Base-by-base conservation (phyloP, 768 basidiomycete species). In the Harrya chromipes region DNA sequence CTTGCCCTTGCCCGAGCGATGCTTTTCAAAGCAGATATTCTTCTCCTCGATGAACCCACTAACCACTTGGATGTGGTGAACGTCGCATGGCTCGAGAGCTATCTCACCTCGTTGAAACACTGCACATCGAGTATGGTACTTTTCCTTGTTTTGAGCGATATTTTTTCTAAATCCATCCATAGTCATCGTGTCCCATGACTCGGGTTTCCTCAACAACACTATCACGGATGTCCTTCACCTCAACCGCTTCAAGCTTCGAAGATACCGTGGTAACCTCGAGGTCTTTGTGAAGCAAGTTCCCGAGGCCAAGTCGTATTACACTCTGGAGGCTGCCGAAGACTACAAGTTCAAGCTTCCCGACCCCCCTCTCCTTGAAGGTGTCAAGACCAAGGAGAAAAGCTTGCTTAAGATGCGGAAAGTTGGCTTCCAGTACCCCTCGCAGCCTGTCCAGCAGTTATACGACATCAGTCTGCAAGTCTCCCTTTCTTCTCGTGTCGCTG, bases 361-460 rank as follows among this genome's bases (percentile, higher is more conserved):
- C 66, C 94, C 94, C 46, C 94, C 94, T 66, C 84, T 97, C 57
- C 88, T 97, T 55, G 94, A 97, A 58, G 94, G 94, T 87, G 94
- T 97, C 77, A 97, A 97, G 87, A 97, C 94, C 66, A 97, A 97
- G 82, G 94, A 97, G 77, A 97, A 95, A 84, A 84, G 83, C 53
- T 76, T 97, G 61, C 73, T 97, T 57, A 97, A 97, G 82, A 95
- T 97, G 93, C 90, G 94, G 71, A 88, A 89, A 70, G 94, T 95
- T 63, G 89, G 88, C 63, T 97, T 92, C 90, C 93, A 97, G 74
- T 97, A 97, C 75, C 90, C 91, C 41, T 80, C 83, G 24, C 82
- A 88, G 62, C 64, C 84, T 45, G 81, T 89, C 50, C 94, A 95
- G 70, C 94, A 95, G 69, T 80, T 97, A 60, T 86, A 83, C 80